These are phyloP conservation scores for Pythium guiyangense DNA, from an alignment of 352 stramenopile genomes.

Conservation along the genomic window DNA sequence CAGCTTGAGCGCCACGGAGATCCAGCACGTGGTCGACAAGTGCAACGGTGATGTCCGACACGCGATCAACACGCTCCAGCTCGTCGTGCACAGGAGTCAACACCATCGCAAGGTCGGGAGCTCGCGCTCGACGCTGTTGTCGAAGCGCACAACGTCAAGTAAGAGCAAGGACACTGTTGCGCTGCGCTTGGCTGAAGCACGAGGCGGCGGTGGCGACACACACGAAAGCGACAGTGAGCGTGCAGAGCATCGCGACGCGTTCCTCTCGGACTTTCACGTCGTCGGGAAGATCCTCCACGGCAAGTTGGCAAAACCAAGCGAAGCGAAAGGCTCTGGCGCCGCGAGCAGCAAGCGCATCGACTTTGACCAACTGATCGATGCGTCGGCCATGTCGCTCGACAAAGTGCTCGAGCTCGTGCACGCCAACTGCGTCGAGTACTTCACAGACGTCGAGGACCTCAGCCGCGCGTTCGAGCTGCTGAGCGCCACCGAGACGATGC, in stretches of 20 bases:
- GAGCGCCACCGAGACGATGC: constrained; percentile 59
- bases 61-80: constrained; percentile 74
- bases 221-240: neutral
- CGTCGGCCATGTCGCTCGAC: constrained; percentile 50
- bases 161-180: constrained; percentile 3
- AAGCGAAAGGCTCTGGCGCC: neutral
- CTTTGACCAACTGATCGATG: constrained; percentile 50
- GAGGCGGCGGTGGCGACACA: neutral
- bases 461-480: constrained; percentile 56
- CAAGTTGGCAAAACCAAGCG: constrained; percentile 33
- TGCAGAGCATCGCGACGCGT: constrained; percentile 42
- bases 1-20: constrained; percentile 17
- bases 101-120: constrained; percentile 13
- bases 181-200: neutral
- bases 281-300: constrained; percentile 74
- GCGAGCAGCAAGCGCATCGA: constrained; percentile 12
- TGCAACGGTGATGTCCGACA: constrained; percentile 78
- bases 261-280: constrained; percentile 79
- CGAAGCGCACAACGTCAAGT: neutral
- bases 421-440: constrained; percentile 69
- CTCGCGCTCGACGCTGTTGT: neutral
- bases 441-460: constrained; percentile 71
- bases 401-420: constrained; percentile 61
- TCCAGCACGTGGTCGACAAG: constrained; percentile 49
- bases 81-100: constrained; percentile 12